Base-by-base conservation (phyloP, 1,284 basidiomycete species). In the Naganishia sp. region DNA sequence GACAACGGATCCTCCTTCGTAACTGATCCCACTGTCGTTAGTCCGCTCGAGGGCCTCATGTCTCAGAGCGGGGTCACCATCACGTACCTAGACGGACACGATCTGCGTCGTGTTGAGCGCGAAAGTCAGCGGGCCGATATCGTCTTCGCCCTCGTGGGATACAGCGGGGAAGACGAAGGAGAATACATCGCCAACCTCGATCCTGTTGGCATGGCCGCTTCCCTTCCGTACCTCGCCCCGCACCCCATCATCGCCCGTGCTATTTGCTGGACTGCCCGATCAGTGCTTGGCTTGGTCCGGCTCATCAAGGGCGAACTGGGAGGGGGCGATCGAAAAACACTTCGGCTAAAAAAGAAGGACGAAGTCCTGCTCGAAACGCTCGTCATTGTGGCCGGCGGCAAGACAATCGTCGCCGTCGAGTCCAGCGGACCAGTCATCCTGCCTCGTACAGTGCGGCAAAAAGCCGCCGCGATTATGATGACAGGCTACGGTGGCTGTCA, bases 391-490 rank as follows among this genome's bases (percentile, higher is more conserved):
- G 55, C 56, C 6, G 56, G 50, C 15, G 15, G 15, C 39, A 59
- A 60, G 49, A 53, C 50, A 36, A 54, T 66, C 11, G 31, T 66
- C 10, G 64, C 25, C 13, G 43, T 66, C 28, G 55, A 60, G 45
- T 18, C 46, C 25, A 45, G 55, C 33, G 64, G 56, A n/a, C 48
- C 64, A n/a, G 64, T 66, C n/a, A 31, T 66, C 13, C n/a, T 66
- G 23, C 56, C 55, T 11, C 15, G 18, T 6, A 9, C 9, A 5
- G 50, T 60, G 13, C 39, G 55, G 0, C 36, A 59, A 21, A 18
- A 48, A 15, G 43, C 48, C 6, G 64, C 55, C 2, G 46, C 64
- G 42, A 59, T 65, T 45, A 10, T 59, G 55, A 52, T 55, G 46
- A 66, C 55, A 2, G 55, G 56, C 23, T 60, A 60, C 25, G 64